Evolutionary conservation across 192 early-diverging fungal species (phyloP).

Genomic region (Chytriomyces hyalinus): DNA sequence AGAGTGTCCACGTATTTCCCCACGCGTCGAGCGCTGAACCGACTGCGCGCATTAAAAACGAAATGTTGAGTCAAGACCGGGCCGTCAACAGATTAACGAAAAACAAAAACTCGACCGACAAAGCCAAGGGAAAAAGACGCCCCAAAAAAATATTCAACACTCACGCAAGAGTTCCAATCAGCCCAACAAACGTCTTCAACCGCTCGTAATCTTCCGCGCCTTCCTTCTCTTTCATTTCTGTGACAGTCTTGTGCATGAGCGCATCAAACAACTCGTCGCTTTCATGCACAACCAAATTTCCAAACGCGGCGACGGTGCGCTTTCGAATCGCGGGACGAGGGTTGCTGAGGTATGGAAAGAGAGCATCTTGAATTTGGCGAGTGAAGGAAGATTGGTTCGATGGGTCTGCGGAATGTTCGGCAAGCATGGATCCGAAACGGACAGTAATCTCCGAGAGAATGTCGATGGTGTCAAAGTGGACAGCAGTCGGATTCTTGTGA

Average conservation of each 20-base stretch:
- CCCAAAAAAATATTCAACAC: not conserved
- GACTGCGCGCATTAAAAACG: slow-evolving; percentile 55
- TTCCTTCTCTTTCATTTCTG: slow-evolving; percentile 57
- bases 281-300: slow-evolving; percentile 67
- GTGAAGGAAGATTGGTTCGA: slow-evolving; percentile 45
- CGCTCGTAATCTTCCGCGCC: slow-evolving; percentile 65
- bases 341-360: slow-evolving; percentile 74
- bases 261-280: slow-evolving; percentile 75
- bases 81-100: not conserved
- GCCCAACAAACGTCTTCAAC: slow-evolving; percentile 74
- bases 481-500: slow-evolving; percentile 36
- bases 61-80: not conserved
- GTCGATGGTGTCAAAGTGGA: slow-evolving; percentile 72
- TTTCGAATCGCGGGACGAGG: slow-evolving; percentile 78
- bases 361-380: slow-evolving; percentile 63
- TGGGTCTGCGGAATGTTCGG: slow-evolving; percentile 24
- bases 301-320: slow-evolving; percentile 72
- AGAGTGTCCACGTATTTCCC: slow-evolving; percentile 67
- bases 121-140: not conserved
- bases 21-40: slow-evolving; percentile 70
- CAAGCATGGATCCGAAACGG: slow-evolving; percentile 70
- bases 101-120: not conserved
- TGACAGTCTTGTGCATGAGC: slow-evolving; percentile 60
- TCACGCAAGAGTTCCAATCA: slow-evolving; percentile 73
- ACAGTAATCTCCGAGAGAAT: slow-evolving; percentile 73